Conservation (phyloP, 192 early-diverging fungal species). For the Coemansia sp. region DNA sequence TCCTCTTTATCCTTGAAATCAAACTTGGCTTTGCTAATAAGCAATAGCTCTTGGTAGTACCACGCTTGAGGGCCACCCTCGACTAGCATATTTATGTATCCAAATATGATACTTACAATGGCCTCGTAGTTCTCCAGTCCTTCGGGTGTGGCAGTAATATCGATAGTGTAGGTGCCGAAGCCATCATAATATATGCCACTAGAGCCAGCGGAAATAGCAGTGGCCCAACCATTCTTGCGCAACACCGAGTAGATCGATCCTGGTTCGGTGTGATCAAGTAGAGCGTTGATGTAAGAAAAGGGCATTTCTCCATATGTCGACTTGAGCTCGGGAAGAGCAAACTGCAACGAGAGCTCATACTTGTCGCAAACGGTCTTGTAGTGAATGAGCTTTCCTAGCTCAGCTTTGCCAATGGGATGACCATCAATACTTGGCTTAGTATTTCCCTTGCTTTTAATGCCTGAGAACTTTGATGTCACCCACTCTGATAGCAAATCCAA, state of each 20-base stretch:
- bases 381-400: conserved; percentile 63
- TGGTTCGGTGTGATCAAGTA: conserved; percentile 76
- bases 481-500: no score
- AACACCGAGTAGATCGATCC: conserved; percentile 81
- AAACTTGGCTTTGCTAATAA: conserved; percentile 33
- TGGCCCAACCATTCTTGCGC: conserved; percentile 82
- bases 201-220: conserved; percentile 60
- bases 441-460: conserved; percentile 70
- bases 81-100: conserved; percentile 15
- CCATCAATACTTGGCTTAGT: conserved; percentile 54
- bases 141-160: conserved; percentile 10
- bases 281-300: conserved; percentile 64
- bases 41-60: conserved; percentile 42
- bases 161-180: conserved; percentile 19
- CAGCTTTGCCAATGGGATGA: conserved; percentile 63
- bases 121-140: not conserved
- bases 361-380: conserved; percentile 73
- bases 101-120: conserved; percentile 25
- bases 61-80: conserved; percentile 13
- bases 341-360: conserved; percentile 65
- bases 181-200: not conserved
- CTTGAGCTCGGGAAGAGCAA: conserved; percentile 76
- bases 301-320: conserved; percentile 55
- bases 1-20: conserved; percentile 64
- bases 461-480: no score